Evolutionary conservation across 495 filamentous ascomycete genomes (phyloP).

Genomic region (Hypoxylon lenormandii): DNA sequence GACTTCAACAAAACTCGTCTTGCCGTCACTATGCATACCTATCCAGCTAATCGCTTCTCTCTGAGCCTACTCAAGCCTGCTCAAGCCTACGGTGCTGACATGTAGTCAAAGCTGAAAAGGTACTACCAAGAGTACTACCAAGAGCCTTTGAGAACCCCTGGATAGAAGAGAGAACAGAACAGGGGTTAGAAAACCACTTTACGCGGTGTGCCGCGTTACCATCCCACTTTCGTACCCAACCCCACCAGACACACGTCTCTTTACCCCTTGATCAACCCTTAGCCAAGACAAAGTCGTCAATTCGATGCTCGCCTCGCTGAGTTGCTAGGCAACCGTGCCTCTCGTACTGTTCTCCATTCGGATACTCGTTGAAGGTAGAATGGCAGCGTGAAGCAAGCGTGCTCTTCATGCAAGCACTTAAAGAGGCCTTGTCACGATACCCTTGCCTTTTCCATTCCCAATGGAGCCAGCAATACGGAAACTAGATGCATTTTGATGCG

Average conservation of each 20-base stretch:
- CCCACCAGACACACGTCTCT: constrained; percentile 38
- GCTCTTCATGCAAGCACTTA: constrained; percentile 56
- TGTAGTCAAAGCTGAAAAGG: constrained; percentile 10
- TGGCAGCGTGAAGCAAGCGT: constrained; percentile 25
- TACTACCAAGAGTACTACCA: background rate
- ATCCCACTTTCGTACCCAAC: constrained; percentile 47
- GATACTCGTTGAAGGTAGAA: constrained; percentile 4
- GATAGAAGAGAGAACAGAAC: constrained; percentile 16
- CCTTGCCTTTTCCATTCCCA: constrained; percentile 32
- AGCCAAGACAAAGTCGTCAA: constrained; percentile 42
- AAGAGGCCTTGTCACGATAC: constrained; percentile 40
- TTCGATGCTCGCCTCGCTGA: constrained; percentile 36
- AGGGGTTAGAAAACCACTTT: constrained; percentile 53
- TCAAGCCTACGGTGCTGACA: no score
- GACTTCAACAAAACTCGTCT: constrained; percentile 21
- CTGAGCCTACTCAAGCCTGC: background rate
- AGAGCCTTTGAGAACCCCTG: constrained; percentile 10
- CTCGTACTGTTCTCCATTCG: constrained; percentile 41
- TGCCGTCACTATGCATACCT: constrained; percentile 18
- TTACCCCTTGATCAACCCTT: constrained; percentile 41
- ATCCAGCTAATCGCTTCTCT: constrained; percentile 1
- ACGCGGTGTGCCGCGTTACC: constrained; percentile 51
- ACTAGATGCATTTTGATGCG: constrained; percentile 13
- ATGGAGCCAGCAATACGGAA: constrained; percentile 23
- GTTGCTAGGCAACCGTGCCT: constrained; percentile 54